Conservation (phyloP, 306 rosid genomes). For the Sechiopsis laciniata region DNA sequence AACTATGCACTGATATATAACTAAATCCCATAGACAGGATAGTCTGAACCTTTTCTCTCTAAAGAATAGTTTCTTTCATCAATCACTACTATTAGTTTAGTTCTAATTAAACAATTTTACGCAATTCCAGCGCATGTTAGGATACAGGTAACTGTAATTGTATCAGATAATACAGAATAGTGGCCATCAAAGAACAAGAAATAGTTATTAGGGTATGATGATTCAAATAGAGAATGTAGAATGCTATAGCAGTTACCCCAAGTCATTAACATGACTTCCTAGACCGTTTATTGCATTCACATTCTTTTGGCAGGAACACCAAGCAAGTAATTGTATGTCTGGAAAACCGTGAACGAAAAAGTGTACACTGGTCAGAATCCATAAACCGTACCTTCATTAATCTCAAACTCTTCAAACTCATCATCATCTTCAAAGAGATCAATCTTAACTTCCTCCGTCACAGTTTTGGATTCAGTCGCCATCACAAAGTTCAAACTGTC, state of each 20-base stretch:
- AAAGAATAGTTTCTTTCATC: not conserved
- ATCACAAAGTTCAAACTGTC: conserved; percentile 32
- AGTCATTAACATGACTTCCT: not conserved
- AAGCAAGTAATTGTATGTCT: not conserved
- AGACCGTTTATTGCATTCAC: not conserved
- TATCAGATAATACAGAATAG: not conserved
- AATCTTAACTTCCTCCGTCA: conserved; percentile 63
- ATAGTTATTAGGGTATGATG: not conserved
- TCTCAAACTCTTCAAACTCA: conserved; percentile 52
- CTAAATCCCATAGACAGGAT: conserved; percentile 1
- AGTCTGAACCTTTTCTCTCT: not conserved
- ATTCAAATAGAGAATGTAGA: not conserved
- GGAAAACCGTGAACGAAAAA: too few relatives aligned
- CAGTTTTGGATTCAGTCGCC: conserved; percentile 64
- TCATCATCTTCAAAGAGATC: conserved; percentile 82
- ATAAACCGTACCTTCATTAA: conserved; percentile 47
- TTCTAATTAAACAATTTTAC: not conserved
- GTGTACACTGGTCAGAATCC: not conserved
- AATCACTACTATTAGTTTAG: not conserved
- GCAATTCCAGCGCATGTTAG: not conserved
- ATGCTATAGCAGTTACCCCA: not conserved
- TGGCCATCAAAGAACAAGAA: not conserved
- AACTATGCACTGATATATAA: not conserved
- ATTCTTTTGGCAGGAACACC: not conserved
- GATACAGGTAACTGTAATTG: not conserved